Conservation (phyloP, 192 early-diverging fungal species). For the Allomyces macrogynus region DNA sequence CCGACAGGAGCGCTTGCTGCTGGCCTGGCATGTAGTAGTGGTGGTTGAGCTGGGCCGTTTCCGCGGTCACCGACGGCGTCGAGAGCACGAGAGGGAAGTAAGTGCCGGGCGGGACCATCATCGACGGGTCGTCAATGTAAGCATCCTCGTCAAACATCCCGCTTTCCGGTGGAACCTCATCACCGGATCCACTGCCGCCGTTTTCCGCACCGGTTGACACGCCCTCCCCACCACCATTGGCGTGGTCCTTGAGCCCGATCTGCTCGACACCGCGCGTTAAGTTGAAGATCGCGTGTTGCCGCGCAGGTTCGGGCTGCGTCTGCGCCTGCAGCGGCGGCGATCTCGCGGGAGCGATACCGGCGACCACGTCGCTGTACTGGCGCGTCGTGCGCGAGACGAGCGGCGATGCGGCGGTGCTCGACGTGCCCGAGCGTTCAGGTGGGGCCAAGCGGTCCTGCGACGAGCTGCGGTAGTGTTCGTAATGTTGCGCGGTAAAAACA, state of each 20-base stretch:
- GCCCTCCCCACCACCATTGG: not conserved
- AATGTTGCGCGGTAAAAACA: not conserved
- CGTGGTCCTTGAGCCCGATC: not conserved
- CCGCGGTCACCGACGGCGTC: not conserved
- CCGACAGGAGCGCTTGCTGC: conserved; percentile 26
- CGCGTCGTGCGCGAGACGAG: not conserved
- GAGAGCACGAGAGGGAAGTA: not conserved
- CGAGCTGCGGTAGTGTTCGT: not conserved
- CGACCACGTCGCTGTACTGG: not conserved
- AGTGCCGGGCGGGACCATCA: not conserved
- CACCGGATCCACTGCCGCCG: not conserved
- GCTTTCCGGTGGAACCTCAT: not conserved
- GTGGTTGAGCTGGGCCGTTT: conserved; percentile 38
- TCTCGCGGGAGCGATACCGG: not conserved
- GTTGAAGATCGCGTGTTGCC: not conserved
- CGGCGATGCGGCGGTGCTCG: not conserved
- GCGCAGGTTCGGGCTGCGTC: not conserved
- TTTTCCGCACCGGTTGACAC: not conserved
- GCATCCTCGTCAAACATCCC: not conserved
- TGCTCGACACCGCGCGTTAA: not conserved
- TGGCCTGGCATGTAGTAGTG: conserved; percentile 55
- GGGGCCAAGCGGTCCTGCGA: not conserved
- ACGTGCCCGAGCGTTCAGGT: no score
- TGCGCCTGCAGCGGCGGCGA: not conserved
- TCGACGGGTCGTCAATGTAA: not conserved